Evolutionary conservation across 352 stramenopile genomes (phyloP).

Genomic region (Phytophthora brassicae): DNA sequence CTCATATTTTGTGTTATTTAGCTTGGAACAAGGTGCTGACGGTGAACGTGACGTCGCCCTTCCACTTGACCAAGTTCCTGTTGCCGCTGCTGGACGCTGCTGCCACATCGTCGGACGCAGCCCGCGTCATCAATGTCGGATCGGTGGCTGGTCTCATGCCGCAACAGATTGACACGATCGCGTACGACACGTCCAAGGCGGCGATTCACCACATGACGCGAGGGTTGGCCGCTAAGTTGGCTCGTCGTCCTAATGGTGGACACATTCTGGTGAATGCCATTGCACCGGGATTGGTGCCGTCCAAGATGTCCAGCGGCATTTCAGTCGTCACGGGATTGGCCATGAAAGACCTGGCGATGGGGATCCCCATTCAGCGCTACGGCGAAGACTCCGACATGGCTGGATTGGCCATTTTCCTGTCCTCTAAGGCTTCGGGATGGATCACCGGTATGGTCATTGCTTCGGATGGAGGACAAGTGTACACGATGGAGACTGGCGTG

Average conservation of each 20-base stretch:
- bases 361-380: conserved; percentile 82
- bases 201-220: conserved; percentile 92
- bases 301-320: conserved; percentile 89
- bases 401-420: conserved; percentile 92
- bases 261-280: conserved; percentile 94
- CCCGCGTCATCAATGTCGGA: conserved; percentile 73
- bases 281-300: conserved; percentile 89
- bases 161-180: conserved; percentile 85
- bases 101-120: conserved; percentile 41
- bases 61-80: conserved; percentile 90
- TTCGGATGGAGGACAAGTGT: conserved; percentile 87
- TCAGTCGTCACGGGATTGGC: conserved; percentile 34
- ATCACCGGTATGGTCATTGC: conserved; percentile 91
- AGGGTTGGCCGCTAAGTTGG: conserved; percentile 89
- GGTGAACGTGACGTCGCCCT: conserved; percentile 94
- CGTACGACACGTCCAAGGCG: conserved; percentile 93
- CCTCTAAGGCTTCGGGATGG: conserved; percentile 87
- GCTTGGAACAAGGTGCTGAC: conserved; percentile 91
- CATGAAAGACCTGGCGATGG: conserved; percentile 10
- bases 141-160: conserved; percentile 72
- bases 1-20: conserved; percentile 76
- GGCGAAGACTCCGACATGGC: conserved; percentile 92
- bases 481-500: conserved; percentile 45
- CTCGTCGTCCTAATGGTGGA: conserved; percentile 55
- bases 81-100: conserved; percentile 85